A percentile compares a stretch with the other conserved stretches of the same genome.
Conservation (phyloP, 2,329 filamentous ascomycete genomes). For the Geosmithia putterillii region DNA sequence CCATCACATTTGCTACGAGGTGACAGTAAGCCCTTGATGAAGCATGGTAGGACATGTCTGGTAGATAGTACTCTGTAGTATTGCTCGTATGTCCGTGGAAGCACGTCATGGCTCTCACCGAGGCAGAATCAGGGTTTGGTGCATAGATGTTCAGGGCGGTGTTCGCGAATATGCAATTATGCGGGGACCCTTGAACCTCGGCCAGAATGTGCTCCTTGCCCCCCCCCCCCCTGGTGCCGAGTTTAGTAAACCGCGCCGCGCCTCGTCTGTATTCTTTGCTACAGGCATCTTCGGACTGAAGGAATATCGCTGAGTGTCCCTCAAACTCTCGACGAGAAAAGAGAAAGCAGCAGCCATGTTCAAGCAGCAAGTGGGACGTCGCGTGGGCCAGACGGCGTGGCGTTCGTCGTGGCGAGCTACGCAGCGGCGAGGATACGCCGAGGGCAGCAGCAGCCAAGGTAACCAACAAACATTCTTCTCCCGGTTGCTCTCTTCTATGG, state of each 20-base stretch:
- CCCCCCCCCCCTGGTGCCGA: background rate
- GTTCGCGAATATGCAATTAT: background rate
- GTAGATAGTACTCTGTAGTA: too few species aligned
- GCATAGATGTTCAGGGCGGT: background rate
- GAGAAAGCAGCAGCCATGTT: conserved; percentile 1
- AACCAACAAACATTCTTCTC: background rate
- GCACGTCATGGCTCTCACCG: background rate
- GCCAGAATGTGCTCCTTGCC: background rate
- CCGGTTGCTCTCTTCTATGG: background rate
- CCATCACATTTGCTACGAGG: too few species aligned
- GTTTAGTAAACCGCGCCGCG: background rate
- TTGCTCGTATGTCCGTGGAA: background rate
- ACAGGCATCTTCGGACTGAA: background rate
- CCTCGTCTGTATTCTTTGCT: background rate
- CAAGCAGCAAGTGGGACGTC: background rate
- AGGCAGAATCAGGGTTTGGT: background rate
- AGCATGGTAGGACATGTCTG: background rate
- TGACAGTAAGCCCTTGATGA: too few species aligned
- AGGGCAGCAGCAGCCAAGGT: background rate
- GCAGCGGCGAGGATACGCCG: conserved; percentile 1
- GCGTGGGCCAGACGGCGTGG: background rate
- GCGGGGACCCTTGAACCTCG: conserved; percentile 1
- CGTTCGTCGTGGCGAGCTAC: background rate
- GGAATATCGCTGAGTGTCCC: background rate
- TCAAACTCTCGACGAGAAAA: background rate